Base-by-base conservation (phyloP, 179 eudicot species). In the Actinidia polygama region DNA sequence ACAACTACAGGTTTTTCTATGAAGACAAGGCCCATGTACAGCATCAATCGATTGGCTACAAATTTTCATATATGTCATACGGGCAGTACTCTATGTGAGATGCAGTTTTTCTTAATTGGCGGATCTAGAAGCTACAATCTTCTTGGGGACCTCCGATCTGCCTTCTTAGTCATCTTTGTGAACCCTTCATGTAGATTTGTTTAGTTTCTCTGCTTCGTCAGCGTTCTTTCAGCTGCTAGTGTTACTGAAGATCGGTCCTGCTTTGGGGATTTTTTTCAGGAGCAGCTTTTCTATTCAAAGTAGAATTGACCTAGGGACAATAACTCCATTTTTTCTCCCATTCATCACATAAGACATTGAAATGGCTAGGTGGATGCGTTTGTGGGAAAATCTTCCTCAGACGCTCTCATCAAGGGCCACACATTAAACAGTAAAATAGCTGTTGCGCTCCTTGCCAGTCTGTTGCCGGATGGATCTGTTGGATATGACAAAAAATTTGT, bases 21-120 rank as follows among this genome's bases (percentile, higher is more conserved):
- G 73, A 79, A 66, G 64, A 54, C 36, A 36, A 54, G 75, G 66
- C 30, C 71, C 68, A 10, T 55, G 44, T 5, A 80, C 77, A 71
- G n/a, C 75, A 63, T 79, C 75, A 18, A 50, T 61, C 36, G 10
- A 6, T 61, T 58, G 12, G 18, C 15, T 6, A 23, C 62, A n/a
- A 77, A 63, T 21, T 62, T 24, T 11, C 51, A 23, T 66, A 51
- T 9, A 10, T 81, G 14, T n/a, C 57, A 47, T 12, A 57, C 88
- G 91, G 71, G 51, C 73, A 16, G 21, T 69, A 36, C 71, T 67
- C 0, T 26, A 88, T 89, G 55, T 84, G 82, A 68, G 24, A 86
- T 71, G 19, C 47, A 61, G 26, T 50, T 69, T 53, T 67, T 24
- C 10, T 79, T 18, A 68, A 30, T 24, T 21, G 50, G 8, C 23